phyloP scores from a whole-genome alignment of 306 rosid species.

The Erythrophleum fordii region DNA sequence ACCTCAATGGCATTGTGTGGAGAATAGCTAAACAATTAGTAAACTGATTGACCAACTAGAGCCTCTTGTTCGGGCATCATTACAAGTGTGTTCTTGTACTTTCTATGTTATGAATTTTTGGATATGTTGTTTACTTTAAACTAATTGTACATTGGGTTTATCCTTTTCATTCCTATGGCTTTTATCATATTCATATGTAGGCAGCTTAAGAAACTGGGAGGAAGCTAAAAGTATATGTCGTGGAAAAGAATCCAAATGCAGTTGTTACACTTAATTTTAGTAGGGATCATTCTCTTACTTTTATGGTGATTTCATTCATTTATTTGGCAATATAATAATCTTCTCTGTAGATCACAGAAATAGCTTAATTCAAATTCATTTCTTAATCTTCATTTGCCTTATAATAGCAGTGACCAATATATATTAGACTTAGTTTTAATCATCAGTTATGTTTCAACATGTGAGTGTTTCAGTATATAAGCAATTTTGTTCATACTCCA shows the following conservation, averaged over 20 bases:
- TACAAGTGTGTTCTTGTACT: constrained; percentile 60
- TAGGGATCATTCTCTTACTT: background rate
- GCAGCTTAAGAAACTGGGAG: constrained; percentile 96
- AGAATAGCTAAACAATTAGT: no score
- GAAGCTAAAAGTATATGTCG: constrained; percentile 82
- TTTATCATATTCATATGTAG: constrained; percentile 49
- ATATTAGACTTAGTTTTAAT: background rate
- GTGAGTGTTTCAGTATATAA: no score
- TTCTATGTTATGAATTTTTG: background rate
- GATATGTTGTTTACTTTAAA: background rate
- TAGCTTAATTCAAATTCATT: background rate
- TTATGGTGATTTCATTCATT: background rate
- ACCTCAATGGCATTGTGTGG: no score
- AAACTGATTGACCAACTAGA: no score
- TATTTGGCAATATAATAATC: background rate
- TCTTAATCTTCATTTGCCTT: background rate
- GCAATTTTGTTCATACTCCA: no score
- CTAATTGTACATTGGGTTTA: background rate
- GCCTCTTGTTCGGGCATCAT: constrained; percentile 93
- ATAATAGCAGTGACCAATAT: background rate
- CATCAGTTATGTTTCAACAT: background rate
- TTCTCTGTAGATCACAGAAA: background rate
- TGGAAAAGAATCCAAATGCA: constrained; percentile 99
- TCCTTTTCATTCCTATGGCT: background rate
- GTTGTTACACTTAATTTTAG: constrained; percentile 88